phyloP scores from a whole-genome alignment of 345 rosid genomes.

The Diplotaxis tenuifolia region DNA sequence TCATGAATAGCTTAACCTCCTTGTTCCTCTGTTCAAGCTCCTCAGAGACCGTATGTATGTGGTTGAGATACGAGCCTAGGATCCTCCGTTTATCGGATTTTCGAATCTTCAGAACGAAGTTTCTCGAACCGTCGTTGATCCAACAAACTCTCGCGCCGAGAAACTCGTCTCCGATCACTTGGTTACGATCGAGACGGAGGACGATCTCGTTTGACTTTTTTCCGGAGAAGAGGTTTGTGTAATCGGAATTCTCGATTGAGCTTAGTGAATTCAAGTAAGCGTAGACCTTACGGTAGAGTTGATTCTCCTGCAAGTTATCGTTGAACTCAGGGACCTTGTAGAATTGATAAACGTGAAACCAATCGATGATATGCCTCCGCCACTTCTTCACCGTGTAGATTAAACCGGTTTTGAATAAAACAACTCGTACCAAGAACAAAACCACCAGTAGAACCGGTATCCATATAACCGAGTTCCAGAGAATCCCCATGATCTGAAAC shows the following conservation, averaged over 20 bases:
- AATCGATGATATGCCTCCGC: constrained; percentile 49
- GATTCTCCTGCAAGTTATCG: constrained; percentile 60
- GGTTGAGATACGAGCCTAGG: constrained; percentile 80
- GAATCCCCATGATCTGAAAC: constrained; percentile 36
- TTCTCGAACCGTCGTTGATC: constrained; percentile 49
- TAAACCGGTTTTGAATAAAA: constrained; percentile 59
- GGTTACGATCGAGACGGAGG: constrained; percentile 64
- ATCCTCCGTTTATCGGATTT: constrained; percentile 77
- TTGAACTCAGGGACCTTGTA: constrained; percentile 73
- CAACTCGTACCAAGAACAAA: constrained; percentile 38
- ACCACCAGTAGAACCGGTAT: background rate
- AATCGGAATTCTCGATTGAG: constrained; percentile 72
- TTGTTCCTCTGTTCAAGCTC: constrained; percentile 60
- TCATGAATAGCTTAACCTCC: constrained; percentile 59
- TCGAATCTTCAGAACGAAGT: constrained; percentile 64
- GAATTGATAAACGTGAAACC: constrained; percentile 61
- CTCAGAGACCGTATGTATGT: constrained; percentile 71
- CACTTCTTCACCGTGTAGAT: constrained; percentile 50
- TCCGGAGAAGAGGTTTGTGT: constrained; percentile 76
- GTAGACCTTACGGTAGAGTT: constrained; percentile 47
- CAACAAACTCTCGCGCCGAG: constrained; percentile 76
- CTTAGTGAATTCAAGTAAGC: constrained; percentile 62
- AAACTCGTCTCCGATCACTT: constrained; percentile 62
- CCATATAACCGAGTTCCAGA: constrained; percentile 31
- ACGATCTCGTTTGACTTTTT: constrained; percentile 58